phyloP scores from a whole-genome alignment of 441 rosid genomes.

The Corymbia citriodora region DNA sequence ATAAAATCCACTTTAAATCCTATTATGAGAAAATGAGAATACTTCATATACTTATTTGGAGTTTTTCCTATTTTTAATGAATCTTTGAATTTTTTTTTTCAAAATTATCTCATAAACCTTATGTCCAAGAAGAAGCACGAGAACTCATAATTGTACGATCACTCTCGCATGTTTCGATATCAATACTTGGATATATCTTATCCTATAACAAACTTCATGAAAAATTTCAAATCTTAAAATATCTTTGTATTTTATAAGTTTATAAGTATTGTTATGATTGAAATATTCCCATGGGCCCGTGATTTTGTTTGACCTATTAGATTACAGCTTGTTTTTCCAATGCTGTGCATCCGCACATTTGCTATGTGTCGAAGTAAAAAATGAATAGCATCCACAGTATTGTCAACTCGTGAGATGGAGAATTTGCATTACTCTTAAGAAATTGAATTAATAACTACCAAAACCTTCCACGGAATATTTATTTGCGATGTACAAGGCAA shows the following conservation, averaged over 20 bases:
- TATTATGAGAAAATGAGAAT: neutral
- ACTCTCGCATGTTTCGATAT: accelerated
- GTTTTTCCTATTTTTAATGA: neutral
- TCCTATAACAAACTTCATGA: neutral
- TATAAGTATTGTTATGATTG: neutral
- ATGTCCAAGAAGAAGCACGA: neutral
- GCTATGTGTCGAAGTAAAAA: neutral
- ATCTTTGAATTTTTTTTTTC: neutral
- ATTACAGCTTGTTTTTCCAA: neutral
- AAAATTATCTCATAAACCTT: neutral
- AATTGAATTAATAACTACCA: neutral
- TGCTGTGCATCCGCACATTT: neutral
- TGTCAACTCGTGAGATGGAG: neutral
- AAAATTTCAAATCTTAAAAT: neutral
- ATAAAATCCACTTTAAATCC: accelerated
- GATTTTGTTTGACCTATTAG: neutral
- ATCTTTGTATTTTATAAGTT: neutral
- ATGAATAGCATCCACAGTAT: neutral
- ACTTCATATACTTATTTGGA: no score
- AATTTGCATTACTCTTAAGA: neutral
- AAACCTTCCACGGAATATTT: neutral
- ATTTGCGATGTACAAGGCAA: neutral
- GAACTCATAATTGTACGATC: neutral
- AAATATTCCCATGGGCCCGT: neutral
- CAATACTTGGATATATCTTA: neutral